Conservation (phyloP, 2,329 filamentous ascomycete species). For the Phialophora tarda region DNA sequence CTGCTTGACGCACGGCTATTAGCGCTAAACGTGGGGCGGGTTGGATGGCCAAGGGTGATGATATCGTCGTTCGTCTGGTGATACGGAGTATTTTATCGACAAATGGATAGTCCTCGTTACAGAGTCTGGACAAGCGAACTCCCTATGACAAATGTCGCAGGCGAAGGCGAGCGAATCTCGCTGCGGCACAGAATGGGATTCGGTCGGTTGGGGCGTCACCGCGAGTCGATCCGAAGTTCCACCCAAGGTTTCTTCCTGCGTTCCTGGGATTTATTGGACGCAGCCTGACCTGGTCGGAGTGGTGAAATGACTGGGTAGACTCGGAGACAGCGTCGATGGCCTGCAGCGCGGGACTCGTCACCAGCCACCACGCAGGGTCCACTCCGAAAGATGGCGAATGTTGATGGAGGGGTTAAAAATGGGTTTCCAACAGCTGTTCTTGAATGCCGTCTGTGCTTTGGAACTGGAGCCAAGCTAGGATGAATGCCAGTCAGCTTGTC, state of each 20-base stretch:
- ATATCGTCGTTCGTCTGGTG: neutral
- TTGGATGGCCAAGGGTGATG: slow-evolving; percentile 3
- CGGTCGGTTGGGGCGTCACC: slow-evolving; percentile 17
- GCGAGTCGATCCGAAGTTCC: slow-evolving; percentile 26
- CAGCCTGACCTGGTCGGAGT: neutral
- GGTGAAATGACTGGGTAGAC: neutral
- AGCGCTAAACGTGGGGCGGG: slow-evolving; percentile 19
- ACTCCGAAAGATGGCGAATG: slow-evolving; percentile 34
- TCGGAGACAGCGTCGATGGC: slow-evolving; percentile 13
- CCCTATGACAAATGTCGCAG: slow-evolving; percentile 8
- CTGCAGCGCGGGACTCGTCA: slow-evolving; percentile 25
- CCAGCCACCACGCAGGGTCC: slow-evolving; percentile 25
- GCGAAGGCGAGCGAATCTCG: neutral
- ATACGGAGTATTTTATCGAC: neutral
- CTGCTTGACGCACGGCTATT: slow-evolving; percentile 21
- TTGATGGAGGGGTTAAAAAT: slow-evolving; percentile 24
- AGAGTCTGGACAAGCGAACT: slow-evolving; percentile 1
- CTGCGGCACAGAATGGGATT: slow-evolving; percentile 2
- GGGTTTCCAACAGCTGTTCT: neutral
- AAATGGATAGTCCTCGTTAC: slow-evolving; percentile 6
- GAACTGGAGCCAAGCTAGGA: slow-evolving; percentile 23
- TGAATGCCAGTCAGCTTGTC: slow-evolving; percentile 29
- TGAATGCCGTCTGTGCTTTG: slow-evolving; percentile 5
- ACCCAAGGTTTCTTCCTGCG: slow-evolving; percentile 7
- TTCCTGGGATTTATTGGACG: slow-evolving; percentile 11